Evolutionary conservation across 305 asterid genomes (phyloP).

Genomic region (Fraxinus greggii): DNA sequence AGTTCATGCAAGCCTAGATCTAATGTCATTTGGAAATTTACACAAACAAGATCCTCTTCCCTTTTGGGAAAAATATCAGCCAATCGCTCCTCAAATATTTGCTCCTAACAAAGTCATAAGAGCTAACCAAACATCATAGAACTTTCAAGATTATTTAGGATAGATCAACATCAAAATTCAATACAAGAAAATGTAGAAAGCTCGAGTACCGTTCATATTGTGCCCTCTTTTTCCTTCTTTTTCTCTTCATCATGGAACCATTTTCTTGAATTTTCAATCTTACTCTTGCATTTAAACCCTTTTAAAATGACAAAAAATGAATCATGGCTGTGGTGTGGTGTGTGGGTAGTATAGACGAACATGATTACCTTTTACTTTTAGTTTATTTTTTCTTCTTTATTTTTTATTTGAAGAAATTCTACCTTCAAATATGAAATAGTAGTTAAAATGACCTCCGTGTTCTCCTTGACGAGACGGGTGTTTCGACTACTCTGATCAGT

Average conservation of each 20-base stretch:
- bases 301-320: too few relatives aligned
- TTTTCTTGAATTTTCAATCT: not conserved
- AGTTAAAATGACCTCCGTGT: too few relatives aligned
- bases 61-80: not conserved
- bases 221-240: not conserved
- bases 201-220: not conserved
- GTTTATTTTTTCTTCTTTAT: too few relatives aligned
- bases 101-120: not conserved
- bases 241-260: not conserved
- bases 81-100: not conserved
- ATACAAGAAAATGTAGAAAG: not conserved
- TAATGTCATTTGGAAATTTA: not conserved
- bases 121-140: not conserved
- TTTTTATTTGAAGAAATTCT: not conserved
- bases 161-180: not conserved
- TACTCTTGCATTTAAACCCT: not conserved
- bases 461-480: too few relatives aligned
- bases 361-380: not conserved
- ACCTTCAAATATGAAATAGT: not conserved
- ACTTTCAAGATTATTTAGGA: not conserved
- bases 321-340: not conserved
- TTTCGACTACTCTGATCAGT: too few relatives aligned
- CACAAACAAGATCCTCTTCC: not conserved
- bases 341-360: not conserved
- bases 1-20: not conserved